These are phyloP conservation scores for Metahyphopichia silvanorum DNA, from an alignment of 805 yeast species.

Conservation along the genomic window DNA sequence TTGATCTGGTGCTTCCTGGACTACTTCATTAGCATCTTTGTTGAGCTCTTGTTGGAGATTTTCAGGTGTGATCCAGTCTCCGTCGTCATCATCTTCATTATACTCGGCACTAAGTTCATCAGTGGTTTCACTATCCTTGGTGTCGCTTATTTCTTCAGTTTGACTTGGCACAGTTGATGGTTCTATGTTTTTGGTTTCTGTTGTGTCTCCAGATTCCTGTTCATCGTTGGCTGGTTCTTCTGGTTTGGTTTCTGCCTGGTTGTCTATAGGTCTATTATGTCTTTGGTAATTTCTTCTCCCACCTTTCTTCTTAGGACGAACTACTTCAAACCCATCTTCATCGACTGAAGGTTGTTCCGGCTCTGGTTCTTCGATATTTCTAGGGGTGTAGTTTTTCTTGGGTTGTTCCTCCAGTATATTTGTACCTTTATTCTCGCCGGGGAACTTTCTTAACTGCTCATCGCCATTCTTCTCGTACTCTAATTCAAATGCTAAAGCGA, in stretches of 20 bases:
- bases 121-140: slow-evolving; percentile 7
- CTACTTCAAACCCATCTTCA: slow-evolving; percentile 18
- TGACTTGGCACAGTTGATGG: slow-evolving; percentile 12
- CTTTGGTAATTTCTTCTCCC: slow-evolving; percentile 4
- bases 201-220: slow-evolving; percentile 2
- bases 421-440: slow-evolving; percentile 61
- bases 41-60: slow-evolving; percentile 68
- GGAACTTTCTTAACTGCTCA: slow-evolving; percentile 65
- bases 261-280: neutral
- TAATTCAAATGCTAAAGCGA: slow-evolving; percentile 87
- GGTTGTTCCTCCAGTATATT: slow-evolving; percentile 19
- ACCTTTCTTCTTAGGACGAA: slow-evolving; percentile 4
- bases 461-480: slow-evolving; percentile 74
- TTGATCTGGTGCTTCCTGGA: slow-evolving; percentile 32
- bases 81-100: slow-evolving; percentile 79
- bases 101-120: slow-evolving; percentile 41
- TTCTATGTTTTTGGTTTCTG: slow-evolving; percentile 10
- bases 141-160: slow-evolving; percentile 14
- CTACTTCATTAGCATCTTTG: slow-evolving; percentile 63
- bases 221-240: slow-evolving; percentile 10
- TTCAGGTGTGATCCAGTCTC: slow-evolving; percentile 90
- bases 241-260: slow-evolving; percentile 6
- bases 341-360: slow-evolving; percentile 9
- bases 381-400: slow-evolving; percentile 3
- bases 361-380: slow-evolving; percentile 11